These are phyloP conservation scores for Nakaseomyces nivariensis DNA, from an alignment of 1,139 yeast genomes.

Conservation along the genomic window DNA sequence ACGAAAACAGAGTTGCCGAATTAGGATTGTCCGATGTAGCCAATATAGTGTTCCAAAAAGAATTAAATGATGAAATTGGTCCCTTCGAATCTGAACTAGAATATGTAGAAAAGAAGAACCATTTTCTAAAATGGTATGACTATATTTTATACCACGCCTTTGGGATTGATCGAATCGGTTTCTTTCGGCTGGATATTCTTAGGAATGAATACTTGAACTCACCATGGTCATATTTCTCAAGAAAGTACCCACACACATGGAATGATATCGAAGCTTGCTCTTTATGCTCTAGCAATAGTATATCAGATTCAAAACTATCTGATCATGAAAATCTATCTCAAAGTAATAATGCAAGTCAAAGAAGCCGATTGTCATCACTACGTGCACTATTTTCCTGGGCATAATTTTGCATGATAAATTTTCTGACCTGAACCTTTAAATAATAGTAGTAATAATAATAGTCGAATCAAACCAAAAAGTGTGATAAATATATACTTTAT, in stretches of 20 bases:
- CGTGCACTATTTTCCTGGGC: not conserved
- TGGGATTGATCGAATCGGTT: slow-evolving; percentile 22
- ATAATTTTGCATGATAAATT: not conserved
- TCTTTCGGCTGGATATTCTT: slow-evolving; percentile 10
- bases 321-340: not conserved
- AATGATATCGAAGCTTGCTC: not conserved
- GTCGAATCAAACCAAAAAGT: too few relatives aligned
- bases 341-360: not conserved
- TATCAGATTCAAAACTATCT: not conserved
- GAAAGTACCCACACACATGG: not conserved
- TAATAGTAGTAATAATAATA: too few relatives aligned
- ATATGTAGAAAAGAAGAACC: slow-evolving; percentile 12
- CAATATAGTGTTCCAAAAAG: slow-evolving; percentile 14
- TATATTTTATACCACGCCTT: slow-evolving; percentile 19
- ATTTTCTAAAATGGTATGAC: slow-evolving; percentile 11
- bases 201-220: not conserved
- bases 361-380: not conserved
- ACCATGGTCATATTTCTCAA: not conserved
- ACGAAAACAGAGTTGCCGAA: slow-evolving; percentile 15
- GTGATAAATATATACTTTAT: too few relatives aligned
- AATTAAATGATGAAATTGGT: slow-evolving; percentile 10
- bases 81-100: slow-evolving; percentile 21
- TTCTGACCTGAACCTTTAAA: too few relatives aligned
- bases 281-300: not conserved
- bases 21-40: slow-evolving; percentile 19